Evolutionary conservation across 106 monocot species (phyloP).

Genomic region (Dendrobium chrysotoxum): DNA sequence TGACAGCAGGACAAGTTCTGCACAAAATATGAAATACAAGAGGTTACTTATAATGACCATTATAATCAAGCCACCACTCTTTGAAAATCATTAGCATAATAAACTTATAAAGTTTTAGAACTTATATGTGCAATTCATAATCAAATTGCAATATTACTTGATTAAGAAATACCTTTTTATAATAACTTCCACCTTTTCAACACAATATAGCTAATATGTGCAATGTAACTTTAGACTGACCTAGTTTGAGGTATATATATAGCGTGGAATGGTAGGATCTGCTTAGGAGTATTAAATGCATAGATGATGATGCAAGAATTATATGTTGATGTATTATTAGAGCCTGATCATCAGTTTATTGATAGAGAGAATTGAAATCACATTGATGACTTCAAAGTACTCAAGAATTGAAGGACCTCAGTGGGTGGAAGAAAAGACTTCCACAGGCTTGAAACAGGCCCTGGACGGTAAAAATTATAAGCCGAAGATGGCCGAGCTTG

Average conservation of each 20-base stretch:
- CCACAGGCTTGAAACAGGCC: neutral
- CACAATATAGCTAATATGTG: neutral
- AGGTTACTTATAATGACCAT: neutral
- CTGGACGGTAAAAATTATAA: neutral
- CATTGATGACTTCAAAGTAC: no score
- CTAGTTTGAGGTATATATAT: neutral
- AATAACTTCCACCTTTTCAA: constrained; percentile 1
- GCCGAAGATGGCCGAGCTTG: neutral
- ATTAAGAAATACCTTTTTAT: neutral
- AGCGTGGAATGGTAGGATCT: neutral
- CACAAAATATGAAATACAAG: neutral
- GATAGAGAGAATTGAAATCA: no score
- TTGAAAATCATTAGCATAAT: neutral
- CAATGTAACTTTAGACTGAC: neutral
- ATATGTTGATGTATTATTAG: neutral
- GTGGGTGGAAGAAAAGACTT: neutral
- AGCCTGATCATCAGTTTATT: neutral
- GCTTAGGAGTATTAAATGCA: neutral
- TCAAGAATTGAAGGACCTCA: neutral
- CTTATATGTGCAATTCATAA: neutral
- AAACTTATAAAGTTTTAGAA: neutral
- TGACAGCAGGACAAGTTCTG: neutral
- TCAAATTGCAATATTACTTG: neutral
- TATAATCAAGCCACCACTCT: neutral
- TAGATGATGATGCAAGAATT: neutral